A percentile compares a stretch with the other conserved stretches of the same genome.
Conservation (phyloP, 2,329 filamentous ascomycete genomes). For the Xylariomycetidae sp. region DNA sequence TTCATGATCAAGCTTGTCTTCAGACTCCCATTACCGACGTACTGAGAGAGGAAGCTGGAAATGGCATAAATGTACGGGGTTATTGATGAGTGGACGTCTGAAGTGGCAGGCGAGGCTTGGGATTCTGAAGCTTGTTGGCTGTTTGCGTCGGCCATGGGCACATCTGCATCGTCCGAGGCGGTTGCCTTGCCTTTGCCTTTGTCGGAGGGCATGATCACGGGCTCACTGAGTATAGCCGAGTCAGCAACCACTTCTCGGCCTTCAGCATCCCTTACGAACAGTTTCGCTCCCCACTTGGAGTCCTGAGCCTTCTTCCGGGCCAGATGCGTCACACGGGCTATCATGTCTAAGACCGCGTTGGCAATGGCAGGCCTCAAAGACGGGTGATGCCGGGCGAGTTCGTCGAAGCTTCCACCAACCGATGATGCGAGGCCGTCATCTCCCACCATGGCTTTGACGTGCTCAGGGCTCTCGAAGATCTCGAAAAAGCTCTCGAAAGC, state of each 20-base stretch:
- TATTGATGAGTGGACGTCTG: slow-evolving; percentile 33
- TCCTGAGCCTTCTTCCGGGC: slow-evolving; percentile 64
- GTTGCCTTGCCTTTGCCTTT: slow-evolving; percentile 35
- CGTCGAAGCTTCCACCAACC: slow-evolving; percentile 83
- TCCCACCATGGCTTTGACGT: slow-evolving; percentile 75
- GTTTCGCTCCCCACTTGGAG: slow-evolving; percentile 69
- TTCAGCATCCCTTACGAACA: slow-evolving; percentile 57
- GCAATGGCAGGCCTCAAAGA: slow-evolving; percentile 73
- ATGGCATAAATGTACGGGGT: slow-evolving; percentile 69
- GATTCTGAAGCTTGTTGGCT: slow-evolving; percentile 14
- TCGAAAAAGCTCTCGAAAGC: slow-evolving; percentile 86
- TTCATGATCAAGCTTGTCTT: slow-evolving; percentile 69
- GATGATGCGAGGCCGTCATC: slow-evolving; percentile 64
- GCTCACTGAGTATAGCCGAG: slow-evolving; percentile 28
- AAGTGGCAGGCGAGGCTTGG: slow-evolving; percentile 10
- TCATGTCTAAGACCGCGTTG: slow-evolving; percentile 82
- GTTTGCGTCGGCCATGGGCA: slow-evolving; percentile 61
- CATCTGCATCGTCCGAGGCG: slow-evolving; percentile 39
- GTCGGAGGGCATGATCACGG: slow-evolving; percentile 15
- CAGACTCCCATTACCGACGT: slow-evolving; percentile 67
- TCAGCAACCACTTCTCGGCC: slow-evolving; percentile 55
- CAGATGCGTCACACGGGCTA: slow-evolving; percentile 71
- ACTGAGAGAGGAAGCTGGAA: slow-evolving; percentile 67
- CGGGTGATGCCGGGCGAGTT: slow-evolving; percentile 90
- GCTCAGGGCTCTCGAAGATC: slow-evolving; percentile 89